Conservation (phyloP, 108 stramenopile genomes). For the Cyclotella choctawhatcheeana region DNA sequence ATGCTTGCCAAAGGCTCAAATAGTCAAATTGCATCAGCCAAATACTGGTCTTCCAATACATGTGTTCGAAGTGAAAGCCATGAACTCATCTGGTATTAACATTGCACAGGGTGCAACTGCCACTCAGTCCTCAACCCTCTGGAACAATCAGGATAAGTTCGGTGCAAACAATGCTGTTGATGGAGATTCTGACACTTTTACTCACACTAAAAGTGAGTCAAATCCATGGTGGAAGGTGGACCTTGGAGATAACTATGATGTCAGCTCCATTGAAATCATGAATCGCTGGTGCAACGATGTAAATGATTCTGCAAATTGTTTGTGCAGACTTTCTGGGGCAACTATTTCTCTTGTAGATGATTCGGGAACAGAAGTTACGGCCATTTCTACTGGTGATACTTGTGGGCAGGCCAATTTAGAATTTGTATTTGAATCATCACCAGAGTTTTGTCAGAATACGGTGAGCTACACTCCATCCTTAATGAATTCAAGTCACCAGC, state of each 20-base stretch:
- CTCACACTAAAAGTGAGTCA: background rate
- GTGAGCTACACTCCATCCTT: background rate
- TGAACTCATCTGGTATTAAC: background rate
- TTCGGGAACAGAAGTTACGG: background rate
- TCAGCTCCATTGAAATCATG: too few relatives aligned
- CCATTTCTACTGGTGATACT: background rate
- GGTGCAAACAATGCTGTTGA: conserved; percentile 4
- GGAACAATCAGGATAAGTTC: too few relatives aligned
- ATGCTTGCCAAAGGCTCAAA: background rate
- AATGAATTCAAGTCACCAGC: background rate
- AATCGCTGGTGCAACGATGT: background rate
- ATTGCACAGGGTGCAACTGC: background rate
- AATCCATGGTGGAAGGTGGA: background rate
- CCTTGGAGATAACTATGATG: background rate
- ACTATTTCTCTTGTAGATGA: too few relatives aligned
- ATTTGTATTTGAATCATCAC: background rate
- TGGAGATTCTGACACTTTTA: background rate
- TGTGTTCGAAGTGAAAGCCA: background rate
- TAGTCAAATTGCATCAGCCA: background rate
- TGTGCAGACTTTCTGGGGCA: background rate
- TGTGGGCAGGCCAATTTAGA: background rate
- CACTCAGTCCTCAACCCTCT: background rate
- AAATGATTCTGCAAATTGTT: background rate
- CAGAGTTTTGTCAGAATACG: background rate
- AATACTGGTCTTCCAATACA: background rate